Percentiles rank a stretch among this genome's conserved stretches.
Conservation (phyloP, 176 grass and related monocot genomes). For the Triticum monococcum region DNA sequence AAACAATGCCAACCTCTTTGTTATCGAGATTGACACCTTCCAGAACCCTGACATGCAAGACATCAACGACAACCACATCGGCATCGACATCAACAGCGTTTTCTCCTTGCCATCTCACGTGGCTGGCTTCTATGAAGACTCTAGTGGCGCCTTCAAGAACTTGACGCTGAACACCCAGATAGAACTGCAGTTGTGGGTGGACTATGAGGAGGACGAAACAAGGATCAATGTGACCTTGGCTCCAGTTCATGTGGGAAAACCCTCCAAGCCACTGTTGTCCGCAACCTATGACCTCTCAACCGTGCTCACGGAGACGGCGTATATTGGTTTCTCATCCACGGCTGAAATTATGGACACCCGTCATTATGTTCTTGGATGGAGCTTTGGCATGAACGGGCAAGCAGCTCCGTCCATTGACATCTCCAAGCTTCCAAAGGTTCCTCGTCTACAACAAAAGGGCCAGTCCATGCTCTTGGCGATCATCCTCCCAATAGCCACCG, state of each 20-base stretch:
- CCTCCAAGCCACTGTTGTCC: background rate
- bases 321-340: conserved; percentile 1
- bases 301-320: background rate
- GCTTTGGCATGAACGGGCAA: conserved; percentile 22
- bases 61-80: background rate
- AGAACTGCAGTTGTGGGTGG: conserved; percentile 12
- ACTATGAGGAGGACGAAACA: background rate
- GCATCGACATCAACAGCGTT: conserved; percentile 26
- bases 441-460: background rate
- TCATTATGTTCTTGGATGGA: conserved; percentile 44
- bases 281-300: conserved; percentile 20
- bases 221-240: conserved; percentile 41
- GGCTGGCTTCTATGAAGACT: conserved; percentile 20
- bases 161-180: background rate
- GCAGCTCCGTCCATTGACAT: conserved; percentile 23
- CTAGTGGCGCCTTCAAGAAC: background rate
- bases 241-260: background rate
- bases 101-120: background rate
- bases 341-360: background rate
- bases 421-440: conserved; percentile 29
- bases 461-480: conserved; percentile 13
- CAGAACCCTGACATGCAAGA: background rate
- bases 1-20: conserved; percentile 10
- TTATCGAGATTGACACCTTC: conserved; percentile 24
- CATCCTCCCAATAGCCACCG: conserved; percentile 15